Percentiles rank a stretch among this genome's conserved stretches.
These are phyloP conservation scores for Lithospermum erythrorhizon DNA, from an alignment of 257 asterid species.

Conservation along the genomic window DNA sequence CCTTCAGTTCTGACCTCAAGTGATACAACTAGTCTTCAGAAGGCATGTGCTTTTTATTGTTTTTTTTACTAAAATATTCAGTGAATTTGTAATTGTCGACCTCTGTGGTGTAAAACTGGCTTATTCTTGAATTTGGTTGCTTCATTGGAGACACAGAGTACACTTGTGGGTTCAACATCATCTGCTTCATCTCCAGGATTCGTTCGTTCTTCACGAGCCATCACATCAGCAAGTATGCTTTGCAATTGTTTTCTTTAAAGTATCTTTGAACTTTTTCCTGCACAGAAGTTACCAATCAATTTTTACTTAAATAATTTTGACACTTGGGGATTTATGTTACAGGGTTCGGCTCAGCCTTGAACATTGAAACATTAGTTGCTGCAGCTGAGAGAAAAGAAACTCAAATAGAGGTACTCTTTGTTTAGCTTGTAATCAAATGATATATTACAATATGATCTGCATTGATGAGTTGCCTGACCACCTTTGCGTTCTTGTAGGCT, in stretches of 20 bases:
- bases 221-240: conserved; percentile 56
- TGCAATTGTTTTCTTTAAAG: conserved; percentile 3
- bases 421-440: background rate
- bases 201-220: conserved; percentile 47
- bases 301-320: conserved; percentile 12
- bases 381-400: conserved; percentile 97
- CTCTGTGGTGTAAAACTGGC: background rate
- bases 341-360: conserved; percentile 96
- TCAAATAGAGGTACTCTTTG: conserved; percentile 71
- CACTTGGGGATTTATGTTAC: conserved; percentile 11
- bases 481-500: conserved; percentile 40
- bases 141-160: conserved; percentile 46
- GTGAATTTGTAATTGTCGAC: background rate
- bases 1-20: conserved; percentile 30
- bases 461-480: background rate
- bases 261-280: conserved; percentile 4
- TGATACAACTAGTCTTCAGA: conserved; percentile 48
- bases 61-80: background rate
- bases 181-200: conserved; percentile 59
- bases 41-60: conserved; percentile 39
- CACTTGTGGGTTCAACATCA: conserved; percentile 31
- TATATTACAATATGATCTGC: background rate
- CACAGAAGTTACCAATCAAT: conserved; percentile 3
- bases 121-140: conserved; percentile 13
- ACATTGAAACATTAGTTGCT: conserved; percentile 93